Percentiles rank a stretch among this genome's conserved stretches.
Conservation (phyloP, 768 basidiomycete genomes). For the Tephrocybe sp. region DNA sequence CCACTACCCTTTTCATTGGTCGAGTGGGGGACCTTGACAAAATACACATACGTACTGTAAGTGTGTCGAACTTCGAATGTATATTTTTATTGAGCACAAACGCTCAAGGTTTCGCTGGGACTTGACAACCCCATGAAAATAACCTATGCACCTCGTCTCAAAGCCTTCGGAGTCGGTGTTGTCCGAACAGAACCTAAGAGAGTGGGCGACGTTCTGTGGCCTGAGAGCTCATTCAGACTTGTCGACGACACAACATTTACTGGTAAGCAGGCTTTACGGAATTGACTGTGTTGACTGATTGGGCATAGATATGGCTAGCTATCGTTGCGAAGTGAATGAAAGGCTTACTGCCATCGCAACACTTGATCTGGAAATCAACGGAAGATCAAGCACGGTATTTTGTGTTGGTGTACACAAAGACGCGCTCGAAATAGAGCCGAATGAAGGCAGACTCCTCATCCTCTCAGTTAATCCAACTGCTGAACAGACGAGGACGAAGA, state of each 20-base stretch:
- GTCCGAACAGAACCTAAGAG: slow-evolving; percentile 50
- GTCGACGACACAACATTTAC: slow-evolving; percentile 64
- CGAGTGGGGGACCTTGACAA: slow-evolving; percentile 66
- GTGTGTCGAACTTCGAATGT: slow-evolving; percentile 14
- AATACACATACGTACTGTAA: slow-evolving; percentile 77
- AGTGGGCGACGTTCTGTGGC: slow-evolving; percentile 44
- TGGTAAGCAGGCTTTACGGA: slow-evolving; percentile 37
- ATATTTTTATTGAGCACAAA: slow-evolving; percentile 5
- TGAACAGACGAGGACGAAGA: slow-evolving; percentile 20
- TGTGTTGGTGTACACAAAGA: slow-evolving; percentile 48
- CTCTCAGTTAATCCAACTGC: slow-evolving; percentile 36
- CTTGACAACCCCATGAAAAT: slow-evolving; percentile 70
- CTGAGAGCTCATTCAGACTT: slow-evolving; percentile 59
- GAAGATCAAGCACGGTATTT: slow-evolving; percentile 36
- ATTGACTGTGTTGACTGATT: neutral
- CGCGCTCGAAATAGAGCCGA: slow-evolving; percentile 45
- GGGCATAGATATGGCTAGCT: slow-evolving; percentile 42
- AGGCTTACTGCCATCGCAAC: slow-evolving; percentile 56
- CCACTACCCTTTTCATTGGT: slow-evolving; percentile 60
- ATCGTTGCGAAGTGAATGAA: slow-evolving; percentile 51
- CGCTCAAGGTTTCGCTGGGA: slow-evolving; percentile 62
- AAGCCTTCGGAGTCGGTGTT: slow-evolving; percentile 67
- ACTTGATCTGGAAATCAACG: slow-evolving; percentile 28
- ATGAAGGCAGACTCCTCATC: slow-evolving; percentile 59
- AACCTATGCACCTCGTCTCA: slow-evolving; percentile 49